Percentiles rank a stretch among this genome's conserved stretches.
Conservation (phyloP, 208 protist genomes). For the Leptomonas seymouri region DNA sequence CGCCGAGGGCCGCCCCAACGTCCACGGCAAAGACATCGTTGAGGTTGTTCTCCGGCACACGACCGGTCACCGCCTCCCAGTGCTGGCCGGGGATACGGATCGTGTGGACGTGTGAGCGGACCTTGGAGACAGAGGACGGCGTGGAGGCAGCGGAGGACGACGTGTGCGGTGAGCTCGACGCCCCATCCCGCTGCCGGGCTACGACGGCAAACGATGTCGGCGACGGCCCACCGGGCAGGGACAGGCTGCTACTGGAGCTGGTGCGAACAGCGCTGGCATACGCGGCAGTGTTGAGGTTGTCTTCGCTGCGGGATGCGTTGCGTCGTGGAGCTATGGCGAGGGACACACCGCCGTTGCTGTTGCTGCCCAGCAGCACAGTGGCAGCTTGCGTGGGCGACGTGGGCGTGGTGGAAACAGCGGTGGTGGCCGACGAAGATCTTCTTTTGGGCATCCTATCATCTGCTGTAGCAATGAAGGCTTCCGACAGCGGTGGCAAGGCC, state of each 20-base stretch:
- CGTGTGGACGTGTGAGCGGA: slow-evolving; percentile 19
- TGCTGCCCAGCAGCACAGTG: not conserved
- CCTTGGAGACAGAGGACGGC: not conserved
- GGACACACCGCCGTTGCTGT: not conserved
- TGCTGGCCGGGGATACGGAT: slow-evolving; percentile 24
- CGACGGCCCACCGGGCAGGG: no score
- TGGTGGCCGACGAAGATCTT: no score
- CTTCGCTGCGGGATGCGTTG: not conserved
- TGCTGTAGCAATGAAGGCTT: not conserved
- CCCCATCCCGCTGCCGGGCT: slow-evolving; percentile 1
- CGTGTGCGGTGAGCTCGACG: not conserved
- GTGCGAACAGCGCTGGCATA: not conserved
- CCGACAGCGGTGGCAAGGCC: no score
- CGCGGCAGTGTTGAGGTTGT: not conserved
- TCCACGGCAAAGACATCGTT: slow-evolving; percentile 23
- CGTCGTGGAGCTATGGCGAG: not conserved
- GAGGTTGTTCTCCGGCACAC: slow-evolving; percentile 11
- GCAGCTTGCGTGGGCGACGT: not conserved
- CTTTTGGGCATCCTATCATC: not conserved
- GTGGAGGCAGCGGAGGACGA: not conserved
- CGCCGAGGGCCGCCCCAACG: slow-evolving; percentile 8
- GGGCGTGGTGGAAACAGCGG: not conserved
- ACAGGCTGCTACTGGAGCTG: no score
- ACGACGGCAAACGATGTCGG: slow-evolving; percentile 6
- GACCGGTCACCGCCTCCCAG: slow-evolving; percentile 18